Base-by-base conservation (phyloP, 2,329 filamentous ascomycete genomes). In the Botryosphaeria agaves region DNA sequence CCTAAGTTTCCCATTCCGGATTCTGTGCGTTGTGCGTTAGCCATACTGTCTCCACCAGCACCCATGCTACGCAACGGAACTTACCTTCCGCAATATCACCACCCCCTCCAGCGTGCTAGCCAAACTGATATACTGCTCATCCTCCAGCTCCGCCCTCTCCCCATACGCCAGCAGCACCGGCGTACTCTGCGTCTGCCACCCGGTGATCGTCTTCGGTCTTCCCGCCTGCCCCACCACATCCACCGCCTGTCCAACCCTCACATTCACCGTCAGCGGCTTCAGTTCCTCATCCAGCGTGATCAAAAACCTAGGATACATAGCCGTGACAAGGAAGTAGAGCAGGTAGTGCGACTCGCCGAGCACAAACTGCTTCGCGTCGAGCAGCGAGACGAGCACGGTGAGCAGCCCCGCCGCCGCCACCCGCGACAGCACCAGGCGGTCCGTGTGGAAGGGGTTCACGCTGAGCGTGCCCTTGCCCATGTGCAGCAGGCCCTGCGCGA, bases 111-210 rank as follows among this genome's bases (percentile, higher is more conserved):
- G 66, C 31, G 76, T 92, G 60, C 74, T 89, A 52, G 76, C 91
- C 48, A 98, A 61, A 55, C 79, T 82, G 40, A 95, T 76, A 53
- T 95, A 98, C 60, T 98, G 76, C 60, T 98, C 89, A 47, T 98
- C 89, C 56, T 98, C 89, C 30, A 98, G 63, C 63, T 98, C 89
- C 7, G 89, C 89, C 45, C 91, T 70, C 64, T 98, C 89, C 18
- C 91, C 89, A 48, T 93, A 78, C n/a, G 82, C 77, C 44, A 98
- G 62, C 35, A 98, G 64, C 28, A 98, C 89, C 1, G 89, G 89
- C n/a, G 89, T 98, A 61, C 82, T 94, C 64, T 98, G 89, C 41
- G 89, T 98, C 59, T 98, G 89, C 89, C 89, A 98, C 31, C 89
- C 89, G 7, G 89, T 98, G 46, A 98, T 98, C 2, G 89, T 98